These are phyloP conservation scores for Cyberlindnera amylophila DNA, from an alignment of 805 yeast species.

Conservation along the genomic window DNA sequence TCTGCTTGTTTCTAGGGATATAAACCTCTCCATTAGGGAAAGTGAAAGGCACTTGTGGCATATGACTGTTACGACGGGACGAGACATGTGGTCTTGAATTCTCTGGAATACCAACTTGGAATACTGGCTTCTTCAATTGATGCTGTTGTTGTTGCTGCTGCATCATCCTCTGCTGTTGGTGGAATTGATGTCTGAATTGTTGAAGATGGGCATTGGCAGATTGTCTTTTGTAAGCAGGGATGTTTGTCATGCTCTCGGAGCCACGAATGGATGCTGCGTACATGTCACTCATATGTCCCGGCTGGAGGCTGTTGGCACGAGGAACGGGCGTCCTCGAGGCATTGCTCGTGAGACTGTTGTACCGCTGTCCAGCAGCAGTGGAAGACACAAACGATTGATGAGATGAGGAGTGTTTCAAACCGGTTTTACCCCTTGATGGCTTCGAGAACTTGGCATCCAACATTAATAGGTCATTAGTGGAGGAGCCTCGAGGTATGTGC, in stretches of 20 bases:
- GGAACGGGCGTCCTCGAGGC: not conserved
- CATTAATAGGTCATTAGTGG: constrained; percentile 23
- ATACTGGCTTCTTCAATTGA: constrained; percentile 9
- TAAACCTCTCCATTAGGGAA: constrained; percentile 31
- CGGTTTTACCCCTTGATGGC: constrained; percentile 12
- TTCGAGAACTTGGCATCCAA: constrained; percentile 21
- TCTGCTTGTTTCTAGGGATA: constrained; percentile 27
- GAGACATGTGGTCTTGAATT: not conserved
- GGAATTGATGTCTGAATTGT: constrained; percentile 13
- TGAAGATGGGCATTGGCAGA: constrained; percentile 9
- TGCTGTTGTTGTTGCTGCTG: constrained; percentile 8
- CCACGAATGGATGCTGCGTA: constrained; percentile 8
- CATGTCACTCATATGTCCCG: constrained; percentile 1
- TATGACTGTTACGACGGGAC: constrained; percentile 14
- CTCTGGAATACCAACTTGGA: constrained; percentile 1
- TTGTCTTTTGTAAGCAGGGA: constrained; percentile 8
- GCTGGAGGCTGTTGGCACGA: constrained; percentile 13
- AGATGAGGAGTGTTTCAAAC: constrained; percentile 3
- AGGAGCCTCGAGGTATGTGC: constrained; percentile 19
- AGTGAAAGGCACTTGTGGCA: constrained; percentile 24
- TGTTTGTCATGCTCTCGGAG: constrained; percentile 4
- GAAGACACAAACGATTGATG: constrained; percentile 1
- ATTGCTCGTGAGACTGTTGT: not conserved
- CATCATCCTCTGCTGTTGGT: constrained; percentile 6
- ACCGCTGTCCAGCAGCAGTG: not conserved